These are phyloP conservation scores for Mycena leptocephala DNA, from an alignment of 768 basidiomycete genomes.

Conservation along the genomic window DNA sequence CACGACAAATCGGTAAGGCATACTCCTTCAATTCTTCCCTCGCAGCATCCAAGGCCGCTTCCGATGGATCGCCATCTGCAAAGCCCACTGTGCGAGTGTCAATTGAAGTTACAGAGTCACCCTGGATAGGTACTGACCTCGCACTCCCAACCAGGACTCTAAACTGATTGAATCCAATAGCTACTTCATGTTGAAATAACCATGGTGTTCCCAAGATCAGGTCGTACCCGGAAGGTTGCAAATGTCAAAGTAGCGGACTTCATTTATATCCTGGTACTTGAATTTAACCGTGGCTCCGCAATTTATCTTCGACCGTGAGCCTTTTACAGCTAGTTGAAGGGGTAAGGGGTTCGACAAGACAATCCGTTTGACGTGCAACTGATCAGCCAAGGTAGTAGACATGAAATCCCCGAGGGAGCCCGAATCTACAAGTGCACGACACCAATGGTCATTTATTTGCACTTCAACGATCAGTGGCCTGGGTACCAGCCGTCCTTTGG, in stretches of 20 bases:
- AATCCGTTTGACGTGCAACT: conserved; percentile 45
- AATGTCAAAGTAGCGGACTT: conserved; percentile 42
- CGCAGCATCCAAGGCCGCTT: no score
- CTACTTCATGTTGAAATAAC: conserved; percentile 41
- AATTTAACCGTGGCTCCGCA: conserved; percentile 40
- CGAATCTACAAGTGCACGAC: conserved; percentile 52
- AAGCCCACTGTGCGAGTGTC: neutral
- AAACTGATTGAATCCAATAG: conserved; percentile 35
- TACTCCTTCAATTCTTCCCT: conserved; percentile 13
- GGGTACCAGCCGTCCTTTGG: neutral
- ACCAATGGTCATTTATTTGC: conserved; percentile 48
- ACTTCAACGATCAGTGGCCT: conserved; percentile 37
- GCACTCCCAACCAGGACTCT: conserved; percentile 28
- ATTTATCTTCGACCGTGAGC: conserved; percentile 55
- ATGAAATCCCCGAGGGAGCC: conserved; percentile 59
- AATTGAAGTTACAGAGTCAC: neutral
- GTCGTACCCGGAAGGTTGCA: conserved; percentile 47
- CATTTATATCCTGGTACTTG: conserved; percentile 51
- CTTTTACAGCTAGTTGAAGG: conserved; percentile 24
- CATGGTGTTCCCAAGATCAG: conserved; percentile 45
- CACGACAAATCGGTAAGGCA: conserved; percentile 34
- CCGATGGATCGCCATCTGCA: neutral
- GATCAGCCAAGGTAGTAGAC: conserved; percentile 52
- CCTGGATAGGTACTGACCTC: conserved; percentile 16
- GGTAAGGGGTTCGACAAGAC: conserved; percentile 47